Base-by-base conservation (phyloP, 2,329 filamentous ascomycete species). In the Ciborinia camelliae region DNA sequence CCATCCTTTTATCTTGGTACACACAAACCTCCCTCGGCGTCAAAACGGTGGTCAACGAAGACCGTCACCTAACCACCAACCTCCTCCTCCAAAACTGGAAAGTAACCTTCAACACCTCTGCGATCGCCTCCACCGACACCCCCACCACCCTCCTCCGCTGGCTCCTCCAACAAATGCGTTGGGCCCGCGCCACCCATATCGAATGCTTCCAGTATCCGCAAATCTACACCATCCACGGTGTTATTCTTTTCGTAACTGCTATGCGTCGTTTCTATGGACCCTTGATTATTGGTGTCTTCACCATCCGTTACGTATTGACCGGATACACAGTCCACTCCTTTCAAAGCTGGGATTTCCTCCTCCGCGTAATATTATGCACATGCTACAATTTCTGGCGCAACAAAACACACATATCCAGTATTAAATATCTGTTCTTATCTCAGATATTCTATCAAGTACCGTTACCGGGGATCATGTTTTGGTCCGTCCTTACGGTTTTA, bases 111-210 rank as follows among this genome's bases (percentile, higher is more conserved):
- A 73, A 73, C 41, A 73, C 75, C 14, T 70, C 74, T 35, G 75
- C 72, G n/a, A 62, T 76, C 35, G 72, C 75, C 10, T 71, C 71
- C 48, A 78, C 76, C n/a, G 76, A 78, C 41, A 76, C 75, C 1
- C 76, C 76, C 3, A 73, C 72, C 7, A 77, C 74, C 0, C 61
- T 77, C 7, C 69, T 72, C 18, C 69, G 73, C 18, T 77, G 76
- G 76, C 67, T 76, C 14, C 70, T 75, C 14, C 76, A 78, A 62
- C 76, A 77, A 68, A 73, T 77, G 28, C 73, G 76, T 52, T 77
- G 76, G 67, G 67, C 67, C 6, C 73, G 76, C 59, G 74, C 76
- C 18, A 72, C 71, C 0, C 74, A 77, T 63, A 76, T 77, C 54
- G 76, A 78, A 68, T 74, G 73, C 14, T 73, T 76, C 58, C 73